Evolutionary conservation across 176 grass and related monocot species (phyloP).

Genomic region (Oryza meyeriana): DNA sequence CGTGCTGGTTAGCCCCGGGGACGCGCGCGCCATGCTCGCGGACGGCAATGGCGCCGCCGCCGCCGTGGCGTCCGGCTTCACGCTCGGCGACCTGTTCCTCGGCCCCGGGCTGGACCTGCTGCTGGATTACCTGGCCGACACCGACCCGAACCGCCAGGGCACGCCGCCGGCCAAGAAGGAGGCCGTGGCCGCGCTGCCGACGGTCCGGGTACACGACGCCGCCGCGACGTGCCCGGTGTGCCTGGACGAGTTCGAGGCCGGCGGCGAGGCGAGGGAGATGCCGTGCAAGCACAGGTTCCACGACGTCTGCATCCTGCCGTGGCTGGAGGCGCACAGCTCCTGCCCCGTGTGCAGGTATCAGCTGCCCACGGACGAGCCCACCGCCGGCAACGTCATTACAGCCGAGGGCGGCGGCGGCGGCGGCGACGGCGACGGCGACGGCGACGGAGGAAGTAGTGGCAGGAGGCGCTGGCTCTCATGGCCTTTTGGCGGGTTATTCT

Average conservation of each 20-base stretch:
- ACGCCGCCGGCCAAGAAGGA: slow-evolving; percentile 69
- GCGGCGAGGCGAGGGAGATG: slow-evolving; percentile 72
- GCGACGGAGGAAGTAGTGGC: slow-evolving; percentile 21
- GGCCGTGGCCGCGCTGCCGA: slow-evolving; percentile 68
- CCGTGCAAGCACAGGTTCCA: slow-evolving; percentile 85
- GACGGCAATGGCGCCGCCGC: background rate
- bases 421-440: background rate
- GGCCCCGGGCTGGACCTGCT: slow-evolving; percentile 75
- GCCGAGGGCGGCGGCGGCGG: background rate
- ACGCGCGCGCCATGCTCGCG: slow-evolving; percentile 39
- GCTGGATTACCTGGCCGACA: slow-evolving; percentile 71
- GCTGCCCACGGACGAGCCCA: slow-evolving; percentile 58
- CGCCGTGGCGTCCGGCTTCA: slow-evolving; percentile 22
- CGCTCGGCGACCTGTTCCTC: slow-evolving; percentile 59
- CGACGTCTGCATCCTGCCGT: slow-evolving; percentile 62
- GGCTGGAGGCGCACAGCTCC: slow-evolving; percentile 87
- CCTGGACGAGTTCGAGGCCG: slow-evolving; percentile 67
- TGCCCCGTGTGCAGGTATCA: slow-evolving; percentile 84
- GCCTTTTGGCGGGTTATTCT: slow-evolving; percentile 54
- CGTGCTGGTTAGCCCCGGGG: slow-evolving; percentile 32
- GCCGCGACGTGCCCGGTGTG: slow-evolving; percentile 65
- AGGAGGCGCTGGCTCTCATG: slow-evolving; percentile 61
- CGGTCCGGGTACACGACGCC: slow-evolving; percentile 37
- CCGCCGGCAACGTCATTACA: background rate
- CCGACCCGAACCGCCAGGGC: slow-evolving; percentile 51